Base-by-base conservation (phyloP, 1,284 basidiomycete genomes). In the Cutaneotrichosporon sp. region DNA sequence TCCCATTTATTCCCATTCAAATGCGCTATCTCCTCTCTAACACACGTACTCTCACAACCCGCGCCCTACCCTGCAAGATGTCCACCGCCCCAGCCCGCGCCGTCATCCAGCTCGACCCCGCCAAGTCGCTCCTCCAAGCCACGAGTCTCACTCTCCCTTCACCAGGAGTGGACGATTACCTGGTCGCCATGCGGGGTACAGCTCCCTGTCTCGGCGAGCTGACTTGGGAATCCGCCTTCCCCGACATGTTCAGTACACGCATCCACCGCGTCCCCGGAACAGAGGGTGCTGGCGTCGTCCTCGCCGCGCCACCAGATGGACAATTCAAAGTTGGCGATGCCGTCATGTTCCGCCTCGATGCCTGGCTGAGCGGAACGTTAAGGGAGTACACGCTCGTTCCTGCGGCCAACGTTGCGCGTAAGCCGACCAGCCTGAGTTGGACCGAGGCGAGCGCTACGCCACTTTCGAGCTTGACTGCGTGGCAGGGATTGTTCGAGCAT, bases 341-440 rank as follows among this genome's bases (percentile, higher is more conserved):
- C 18, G 63, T 65, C 55, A 57, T 65, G 34, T 67, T 40, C 58
- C 66, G 66, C 55, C 57, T 42, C 56, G 58, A 67, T 47, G 66
- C 66, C 6, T 56, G 53, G 50, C 46, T 65, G 13, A 42, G 30
- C 8, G 66, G 66, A 40, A 32, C 63, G 7, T 9, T 58, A 50
- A 26, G 42, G 40, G 63, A 52, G 11, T 60, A 62, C 51, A 61
- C 63, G 8, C 31, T 36, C 36, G 61, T 67, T 18, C 63, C 63
- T 7, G 42, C 18, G 9, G 51, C 47, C 26, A 61, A 61, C 57
- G n/a, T 67, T 30, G 66, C 66, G 4, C 22, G 4, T 18, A 67
- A 65, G 63, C 61, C 66, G 18, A 14, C n/a, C 46, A 13, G 14
- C 0, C 66, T 67, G 11, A 36, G 31, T 13, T 67, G 66, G 66